Percentiles rank a stretch among this genome's conserved stretches.
phyloP scores from a whole-genome alignment of 768 basidiomycete genomes.

The Rhizopogon roseolus region DNA sequence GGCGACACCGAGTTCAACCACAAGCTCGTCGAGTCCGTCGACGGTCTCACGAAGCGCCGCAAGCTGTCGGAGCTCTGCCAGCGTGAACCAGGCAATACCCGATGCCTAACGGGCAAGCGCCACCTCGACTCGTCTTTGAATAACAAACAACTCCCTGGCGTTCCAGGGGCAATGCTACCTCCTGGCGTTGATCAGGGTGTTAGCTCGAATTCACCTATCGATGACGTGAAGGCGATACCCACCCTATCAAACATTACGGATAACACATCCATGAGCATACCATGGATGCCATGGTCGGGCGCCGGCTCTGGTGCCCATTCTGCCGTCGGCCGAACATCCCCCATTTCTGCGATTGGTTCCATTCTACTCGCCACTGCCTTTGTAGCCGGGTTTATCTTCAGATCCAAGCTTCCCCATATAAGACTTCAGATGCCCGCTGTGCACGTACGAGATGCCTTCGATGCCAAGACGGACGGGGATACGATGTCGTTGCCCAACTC shows the following conservation, averaged over 20 bases:
- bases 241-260: conserved; percentile 13
- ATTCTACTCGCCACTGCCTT: conserved; percentile 18
- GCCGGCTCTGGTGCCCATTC: neutral
- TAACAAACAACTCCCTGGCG: conserved; percentile 58
- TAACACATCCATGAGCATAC: conserved; percentile 8
- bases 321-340: conserved; percentile 10
- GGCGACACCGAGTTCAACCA: conserved; percentile 39
- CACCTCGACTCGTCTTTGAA: conserved; percentile 44
- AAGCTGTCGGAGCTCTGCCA: conserved; percentile 38
- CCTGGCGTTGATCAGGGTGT: conserved; percentile 16
- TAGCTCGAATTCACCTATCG: conserved; percentile 5
- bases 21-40: conserved; percentile 36
- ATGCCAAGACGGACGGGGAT: neutral
- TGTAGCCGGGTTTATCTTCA: conserved; percentile 21
- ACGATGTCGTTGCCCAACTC: neutral
- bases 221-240: conserved; percentile 11
- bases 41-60: conserved; percentile 39
- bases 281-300: conserved; percentile 11
- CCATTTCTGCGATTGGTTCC: conserved; percentile 14
- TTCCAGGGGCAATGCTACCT: conserved; percentile 32
- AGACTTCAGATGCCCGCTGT: conserved; percentile 8
- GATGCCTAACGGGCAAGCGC: conserved; percentile 62
- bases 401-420: conserved; percentile 10
- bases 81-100: conserved; percentile 38
- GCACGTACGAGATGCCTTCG: neutral